Evolutionary conservation across 163 green algal genomes (phyloP).

Genomic region (Botryococcus braunii): DNA sequence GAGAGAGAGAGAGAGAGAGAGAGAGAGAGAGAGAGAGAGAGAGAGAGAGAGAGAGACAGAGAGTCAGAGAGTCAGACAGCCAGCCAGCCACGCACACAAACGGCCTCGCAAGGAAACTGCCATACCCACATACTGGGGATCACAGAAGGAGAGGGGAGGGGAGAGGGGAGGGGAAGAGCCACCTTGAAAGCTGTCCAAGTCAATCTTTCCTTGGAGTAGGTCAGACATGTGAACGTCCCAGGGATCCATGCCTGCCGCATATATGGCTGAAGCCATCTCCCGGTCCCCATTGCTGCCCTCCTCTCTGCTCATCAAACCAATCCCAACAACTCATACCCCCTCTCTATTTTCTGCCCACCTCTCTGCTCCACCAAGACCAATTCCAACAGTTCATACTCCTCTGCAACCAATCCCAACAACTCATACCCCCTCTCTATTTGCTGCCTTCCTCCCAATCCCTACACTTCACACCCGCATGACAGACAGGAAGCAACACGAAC

Average conservation of each 20-base stretch:
- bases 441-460: neutral
- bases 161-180: neutral
- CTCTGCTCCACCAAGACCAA: too few species aligned
- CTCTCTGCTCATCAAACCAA: conserved; percentile 53
- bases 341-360: neutral
- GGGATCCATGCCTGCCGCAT: conserved; percentile 80
- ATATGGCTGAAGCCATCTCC: conserved; percentile 91
- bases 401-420: neutral
- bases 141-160: too few species aligned
- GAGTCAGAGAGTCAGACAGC: too few species aligned
- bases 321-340: neutral
- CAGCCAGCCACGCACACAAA: too few species aligned
- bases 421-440: neutral
- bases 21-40: too few species aligned
- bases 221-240: conserved; percentile 98
- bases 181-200: conserved; percentile 74
- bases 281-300: conserved; percentile 96
- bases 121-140: too few species aligned
- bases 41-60: too few species aligned
- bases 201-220: conserved; percentile 64
- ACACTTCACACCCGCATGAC: too few species aligned
- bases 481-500: too few species aligned
- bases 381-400: too few species aligned
- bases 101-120: too few species aligned
- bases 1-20: too few species aligned